Percentiles rank a stretch among this genome's conserved stretches.
phyloP scores from a whole-genome alignment of 768 basidiomycete genomes.

The Mrakia gelida region DNA sequence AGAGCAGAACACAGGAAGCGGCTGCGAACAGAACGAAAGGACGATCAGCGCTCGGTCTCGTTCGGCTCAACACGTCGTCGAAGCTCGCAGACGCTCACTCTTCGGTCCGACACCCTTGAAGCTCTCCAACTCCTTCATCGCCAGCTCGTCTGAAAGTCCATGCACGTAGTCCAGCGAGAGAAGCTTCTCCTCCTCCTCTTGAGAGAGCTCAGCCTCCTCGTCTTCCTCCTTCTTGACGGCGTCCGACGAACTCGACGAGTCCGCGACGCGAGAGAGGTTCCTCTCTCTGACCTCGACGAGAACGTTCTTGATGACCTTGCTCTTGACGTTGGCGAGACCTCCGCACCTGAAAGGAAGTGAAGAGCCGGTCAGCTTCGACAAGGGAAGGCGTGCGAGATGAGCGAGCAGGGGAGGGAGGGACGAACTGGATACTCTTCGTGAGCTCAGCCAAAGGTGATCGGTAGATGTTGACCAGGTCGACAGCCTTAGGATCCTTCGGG shows the following conservation, averaged over 20 bases:
- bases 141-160: conserved; percentile 12
- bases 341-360: conserved; percentile 3
- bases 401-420: too few relatives aligned
- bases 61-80: background rate
- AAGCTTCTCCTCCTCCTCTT: conserved; percentile 21
- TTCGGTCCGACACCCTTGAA: conserved; percentile 31
- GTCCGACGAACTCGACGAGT: background rate
- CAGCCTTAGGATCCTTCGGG: conserved; percentile 1
- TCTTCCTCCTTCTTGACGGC: conserved; percentile 11
- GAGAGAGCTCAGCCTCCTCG: background rate
- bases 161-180: conserved; percentile 27
- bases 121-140: conserved; percentile 28
- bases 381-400: background rate
- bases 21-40: conserved; percentile 9
- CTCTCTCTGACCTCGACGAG: conserved; percentile 11
- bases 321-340: conserved; percentile 30
- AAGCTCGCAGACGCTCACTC: background rate
- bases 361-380: background rate
- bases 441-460: background rate
- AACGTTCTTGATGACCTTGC: conserved; percentile 23
- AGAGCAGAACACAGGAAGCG: conserved; percentile 28
- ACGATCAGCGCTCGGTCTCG: background rate
- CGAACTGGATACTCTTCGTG: conserved; percentile 7
- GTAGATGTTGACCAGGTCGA: conserved; percentile 14
- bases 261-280: conserved; percentile 1